A percentile compares a stretch with the other conserved stretches of the same genome.
phyloP scores from a whole-genome alignment of 306 rosid genomes.

The Vicia sativa region DNA sequence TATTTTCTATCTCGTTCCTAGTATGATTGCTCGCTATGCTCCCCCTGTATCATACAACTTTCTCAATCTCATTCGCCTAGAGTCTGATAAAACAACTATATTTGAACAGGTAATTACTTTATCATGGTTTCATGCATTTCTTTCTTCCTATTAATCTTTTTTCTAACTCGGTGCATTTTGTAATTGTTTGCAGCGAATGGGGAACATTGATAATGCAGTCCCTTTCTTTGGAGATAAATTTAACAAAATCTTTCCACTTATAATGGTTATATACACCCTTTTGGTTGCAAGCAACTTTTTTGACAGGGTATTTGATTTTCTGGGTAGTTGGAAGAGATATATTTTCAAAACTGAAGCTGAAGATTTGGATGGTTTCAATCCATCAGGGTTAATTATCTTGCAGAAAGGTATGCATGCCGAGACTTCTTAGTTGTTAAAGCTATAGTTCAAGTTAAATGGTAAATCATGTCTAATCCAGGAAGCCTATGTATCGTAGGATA shows the following conservation, averaged over 20 bases:
- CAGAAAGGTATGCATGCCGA: constrained; percentile 68
- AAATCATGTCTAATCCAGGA: constrained; percentile 19
- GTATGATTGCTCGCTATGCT: constrained; percentile 99
- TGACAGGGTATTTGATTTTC: constrained; percentile 70
- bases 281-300: constrained; percentile 94
- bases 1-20: constrained; percentile 43
- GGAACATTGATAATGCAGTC: constrained; percentile 77
- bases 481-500: constrained; percentile 7
- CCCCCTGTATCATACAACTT: constrained; percentile 96
- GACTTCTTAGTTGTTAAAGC: constrained; percentile 17
- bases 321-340: constrained; percentile 92
- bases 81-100: constrained; percentile 54
- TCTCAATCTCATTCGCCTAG: constrained; percentile 88
- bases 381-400: constrained; percentile 89
- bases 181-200: constrained; percentile 82
- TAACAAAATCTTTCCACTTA: constrained; percentile 90
- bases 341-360: constrained; percentile 82
- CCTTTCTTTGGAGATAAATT: constrained; percentile 88
- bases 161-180: constrained; percentile 40
- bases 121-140: constrained; percentile 21
- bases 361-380: constrained; percentile 90
- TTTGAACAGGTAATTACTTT: constrained; percentile 75
- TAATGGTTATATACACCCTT: constrained; percentile 92
- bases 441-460: constrained; percentile 5
- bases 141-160: constrained; percentile 25